Conservation (phyloP, 1,139 yeast genomes). For the Saccharomycopsis crataegensis region DNA sequence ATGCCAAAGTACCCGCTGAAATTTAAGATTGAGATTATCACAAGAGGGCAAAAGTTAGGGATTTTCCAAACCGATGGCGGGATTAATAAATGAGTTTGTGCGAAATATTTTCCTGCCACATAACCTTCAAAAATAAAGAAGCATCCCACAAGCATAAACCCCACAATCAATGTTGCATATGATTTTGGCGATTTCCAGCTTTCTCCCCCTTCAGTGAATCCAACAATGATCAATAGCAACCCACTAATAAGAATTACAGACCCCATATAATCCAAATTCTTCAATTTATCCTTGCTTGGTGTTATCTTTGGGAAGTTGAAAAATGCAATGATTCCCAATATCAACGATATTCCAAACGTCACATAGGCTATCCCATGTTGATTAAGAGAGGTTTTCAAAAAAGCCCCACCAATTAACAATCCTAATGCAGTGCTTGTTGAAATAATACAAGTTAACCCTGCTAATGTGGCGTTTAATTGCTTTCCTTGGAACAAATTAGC, state of each 20-base stretch:
- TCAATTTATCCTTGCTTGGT: constrained; percentile 23
- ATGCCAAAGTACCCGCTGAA: constrained; percentile 7
- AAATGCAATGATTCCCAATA: constrained; percentile 20
- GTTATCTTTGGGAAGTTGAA: constrained; percentile 20
- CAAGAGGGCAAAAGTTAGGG: constrained; percentile 5
- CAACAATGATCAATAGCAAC: constrained; percentile 26
- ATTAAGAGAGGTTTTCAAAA: constrained; percentile 25
- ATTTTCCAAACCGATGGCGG: constrained; percentile 5
- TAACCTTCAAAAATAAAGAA: constrained; percentile 21
- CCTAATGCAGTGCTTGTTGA: constrained; percentile 28
- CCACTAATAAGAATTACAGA: too few species aligned
- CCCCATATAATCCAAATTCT: constrained; percentile 27
- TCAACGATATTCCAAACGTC: constrained; percentile 24
- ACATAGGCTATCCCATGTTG: constrained; percentile 27
- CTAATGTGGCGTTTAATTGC: constrained; percentile 25
- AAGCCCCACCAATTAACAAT: constrained; percentile 27
- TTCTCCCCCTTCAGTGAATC: constrained; percentile 26
- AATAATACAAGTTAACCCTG: constrained; percentile 25
- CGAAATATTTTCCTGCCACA: constrained; percentile 1
- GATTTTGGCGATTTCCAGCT: constrained; percentile 24
- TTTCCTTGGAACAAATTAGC: constrained; percentile 28
- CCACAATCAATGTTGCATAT: constrained; percentile 24
- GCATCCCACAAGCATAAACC: constrained; percentile 23
- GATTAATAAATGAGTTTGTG: constrained; percentile 1
- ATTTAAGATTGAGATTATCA: constrained; percentile 10